phyloP scores from a whole-genome alignment of 371 early-diverging fungal genomes.

The Mortierella polycephala region DNA sequence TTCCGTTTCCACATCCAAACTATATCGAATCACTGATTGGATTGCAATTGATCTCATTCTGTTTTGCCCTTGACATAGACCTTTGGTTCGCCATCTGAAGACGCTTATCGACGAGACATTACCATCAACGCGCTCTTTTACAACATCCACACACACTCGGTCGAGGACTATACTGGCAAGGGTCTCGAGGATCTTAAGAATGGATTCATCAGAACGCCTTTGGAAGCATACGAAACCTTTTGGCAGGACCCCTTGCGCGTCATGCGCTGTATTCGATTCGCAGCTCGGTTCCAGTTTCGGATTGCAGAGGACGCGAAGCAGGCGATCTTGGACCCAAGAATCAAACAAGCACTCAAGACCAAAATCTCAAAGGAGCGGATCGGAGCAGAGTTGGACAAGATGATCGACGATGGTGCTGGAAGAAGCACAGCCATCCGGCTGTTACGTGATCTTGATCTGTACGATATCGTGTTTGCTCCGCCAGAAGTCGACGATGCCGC shows the following conservation, averaged over 20 bases:
- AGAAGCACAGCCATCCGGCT: slow-evolving; percentile 60
- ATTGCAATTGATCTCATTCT: background rate
- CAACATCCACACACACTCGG: slow-evolving; percentile 87
- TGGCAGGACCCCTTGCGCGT: slow-evolving; percentile 98
- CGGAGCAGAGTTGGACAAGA: slow-evolving; percentile 96
- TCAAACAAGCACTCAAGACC: slow-evolving; percentile 74
- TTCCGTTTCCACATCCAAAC: background rate
- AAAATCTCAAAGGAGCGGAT: slow-evolving; percentile 98
- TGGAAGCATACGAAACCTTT: slow-evolving; percentile 94
- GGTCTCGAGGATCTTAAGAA: slow-evolving; percentile 81
- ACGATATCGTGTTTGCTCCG: slow-evolving; percentile 65
- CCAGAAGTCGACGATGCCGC: slow-evolving; percentile 54
- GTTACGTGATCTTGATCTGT: slow-evolving; percentile 63
- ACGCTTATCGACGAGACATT: slow-evolving; percentile 97
- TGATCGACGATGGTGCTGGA: slow-evolving; percentile 74
- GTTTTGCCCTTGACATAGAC: slow-evolving; percentile 56
- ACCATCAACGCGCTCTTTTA: slow-evolving; percentile 99
- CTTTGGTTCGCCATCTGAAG: slow-evolving; percentile 96
- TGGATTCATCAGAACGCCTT: slow-evolving; percentile 91
- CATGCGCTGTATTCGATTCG: slow-evolving; percentile 96
- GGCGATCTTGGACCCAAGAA: slow-evolving; percentile 69
- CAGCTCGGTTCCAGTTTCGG: slow-evolving; percentile 87
- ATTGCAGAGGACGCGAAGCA: slow-evolving; percentile 77
- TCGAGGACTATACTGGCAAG: slow-evolving; percentile 95
- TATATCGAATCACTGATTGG: background rate